Evolutionary conservation across 1,284 basidiomycete species (phyloP), one percentile per base, ranked within the genome.

Genomic region (Sanghuangporus weigelae): DNA sequence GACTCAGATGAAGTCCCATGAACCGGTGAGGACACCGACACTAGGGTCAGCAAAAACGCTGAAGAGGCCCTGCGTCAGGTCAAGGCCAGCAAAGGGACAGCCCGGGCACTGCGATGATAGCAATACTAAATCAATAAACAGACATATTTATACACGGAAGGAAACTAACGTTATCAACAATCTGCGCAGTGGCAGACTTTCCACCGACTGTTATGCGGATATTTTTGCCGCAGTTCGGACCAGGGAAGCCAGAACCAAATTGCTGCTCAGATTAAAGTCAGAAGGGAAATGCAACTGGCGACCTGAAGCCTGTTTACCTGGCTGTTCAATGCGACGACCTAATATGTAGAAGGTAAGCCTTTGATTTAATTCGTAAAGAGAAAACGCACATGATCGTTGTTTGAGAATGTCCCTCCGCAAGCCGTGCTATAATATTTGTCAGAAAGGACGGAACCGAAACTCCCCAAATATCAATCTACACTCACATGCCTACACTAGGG

Each of bases 191-290:
- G 10, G 83, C 77, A 2, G 82, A 81, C 73, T 85, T 87, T 68
- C 89, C 89, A 44, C 79, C 76, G 71, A 81, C 85, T 2, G 79
- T 76, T 71, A 94, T 89, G 42, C 81, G 83, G 68, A 93, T 85
- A n/a, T 69, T 71, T 74, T 84, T 75, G 71, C 82, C 84, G 73
- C 92, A 93, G 60, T 81, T 59, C 10, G 81, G 76, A 16, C 84
- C 83, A 50, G 84, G 84, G 23, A 81, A 76, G 10, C 59, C 46
- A 21, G 44, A 35, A 14, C 84, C 85, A 69, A 74, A 89, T 78
- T 85, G 79, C 76, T 81, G 48, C 3, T 12, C 12, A 23, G 1
- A 31, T 21, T 16, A 46, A 19, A 39, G 51, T 53, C 14, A 12
- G 23, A 35, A 12, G 31, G 12, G 21, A 11, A 7, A 35, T 12